Conservation (phyloP, 2,329 filamentous ascomycete genomes). For the Colletotrichum aenigma region DNA sequence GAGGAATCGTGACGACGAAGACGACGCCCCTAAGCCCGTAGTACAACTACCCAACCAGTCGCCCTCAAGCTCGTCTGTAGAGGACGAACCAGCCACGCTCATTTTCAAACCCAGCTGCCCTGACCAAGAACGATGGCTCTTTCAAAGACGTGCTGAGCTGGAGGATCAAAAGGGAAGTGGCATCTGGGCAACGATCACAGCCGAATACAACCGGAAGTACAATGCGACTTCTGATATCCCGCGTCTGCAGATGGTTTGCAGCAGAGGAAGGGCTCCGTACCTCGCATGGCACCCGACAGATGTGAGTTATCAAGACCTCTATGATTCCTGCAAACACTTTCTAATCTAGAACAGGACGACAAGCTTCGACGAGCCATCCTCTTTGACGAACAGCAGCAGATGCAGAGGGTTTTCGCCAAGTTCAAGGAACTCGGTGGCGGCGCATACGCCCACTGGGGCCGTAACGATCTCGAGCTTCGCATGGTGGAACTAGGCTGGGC, state of each 20-base stretch:
- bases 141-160: slow-evolving; percentile 50
- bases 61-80: not conserved
- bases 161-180: slow-evolving; percentile 54
- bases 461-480: slow-evolving; percentile 53
- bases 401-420: slow-evolving; percentile 42
- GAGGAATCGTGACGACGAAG: not conserved
- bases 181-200: slow-evolving; percentile 61
- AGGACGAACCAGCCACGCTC: slow-evolving; percentile 28
- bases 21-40: not conserved
- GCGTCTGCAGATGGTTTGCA: slow-evolving; percentile 61
- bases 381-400: slow-evolving; percentile 24
- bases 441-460: slow-evolving; percentile 51
- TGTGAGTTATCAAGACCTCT: slow-evolving; percentile 40
- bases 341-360: slow-evolving; percentile 44
- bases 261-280: slow-evolving; percentile 53
- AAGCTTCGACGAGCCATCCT: slow-evolving; percentile 24
- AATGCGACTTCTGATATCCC: slow-evolving; percentile 47
- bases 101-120: slow-evolving; percentile 49
- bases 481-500: slow-evolving; percentile 52
- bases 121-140: slow-evolving; percentile 52
- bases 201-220: slow-evolving; percentile 41
- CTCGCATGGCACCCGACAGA: slow-evolving; percentile 53
- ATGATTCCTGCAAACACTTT: not conserved
- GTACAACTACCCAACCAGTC: not conserved
- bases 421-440: slow-evolving; percentile 57